Evolutionary conservation across 257 asterid genomes (phyloP).

Genomic region (Solanum gandarillasii): DNA sequence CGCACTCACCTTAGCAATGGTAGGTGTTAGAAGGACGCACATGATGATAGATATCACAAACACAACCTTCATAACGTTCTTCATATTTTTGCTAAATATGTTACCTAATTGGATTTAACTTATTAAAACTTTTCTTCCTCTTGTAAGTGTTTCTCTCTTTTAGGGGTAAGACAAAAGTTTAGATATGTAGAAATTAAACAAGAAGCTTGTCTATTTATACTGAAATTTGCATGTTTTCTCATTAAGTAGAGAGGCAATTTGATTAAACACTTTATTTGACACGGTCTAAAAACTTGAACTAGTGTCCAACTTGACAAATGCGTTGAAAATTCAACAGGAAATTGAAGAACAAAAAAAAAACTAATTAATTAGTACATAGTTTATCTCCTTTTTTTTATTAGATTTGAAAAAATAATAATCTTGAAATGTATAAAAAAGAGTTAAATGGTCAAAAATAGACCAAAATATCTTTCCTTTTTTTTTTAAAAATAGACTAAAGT

Average conservation of each 20-base stretch:
- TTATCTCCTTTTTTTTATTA: background rate
- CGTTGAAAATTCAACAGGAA: background rate
- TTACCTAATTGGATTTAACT: background rate
- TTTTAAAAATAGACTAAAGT: no score
- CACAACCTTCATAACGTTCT: background rate
- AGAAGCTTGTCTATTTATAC: background rate
- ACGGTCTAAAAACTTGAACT: background rate
- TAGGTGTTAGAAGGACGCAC: background rate
- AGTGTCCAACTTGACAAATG: background rate
- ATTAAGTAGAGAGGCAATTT: background rate
- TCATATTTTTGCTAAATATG: background rate
- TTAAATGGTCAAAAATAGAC: no score
- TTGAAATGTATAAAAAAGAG: background rate
- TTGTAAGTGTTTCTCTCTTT: background rate
- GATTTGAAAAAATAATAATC: background rate
- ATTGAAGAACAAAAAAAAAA: background rate
- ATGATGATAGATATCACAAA: background rate
- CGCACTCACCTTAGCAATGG: background rate
- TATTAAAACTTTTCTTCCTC: background rate
- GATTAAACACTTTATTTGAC: background rate
- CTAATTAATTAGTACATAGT: background rate
- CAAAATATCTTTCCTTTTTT: no score
- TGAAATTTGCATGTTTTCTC: background rate
- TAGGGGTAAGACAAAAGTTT: background rate
- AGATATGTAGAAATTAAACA: background rate